Conservation (phyloP, 176 grass and related monocot genomes). For the Eragrostis nindensis region DNA sequence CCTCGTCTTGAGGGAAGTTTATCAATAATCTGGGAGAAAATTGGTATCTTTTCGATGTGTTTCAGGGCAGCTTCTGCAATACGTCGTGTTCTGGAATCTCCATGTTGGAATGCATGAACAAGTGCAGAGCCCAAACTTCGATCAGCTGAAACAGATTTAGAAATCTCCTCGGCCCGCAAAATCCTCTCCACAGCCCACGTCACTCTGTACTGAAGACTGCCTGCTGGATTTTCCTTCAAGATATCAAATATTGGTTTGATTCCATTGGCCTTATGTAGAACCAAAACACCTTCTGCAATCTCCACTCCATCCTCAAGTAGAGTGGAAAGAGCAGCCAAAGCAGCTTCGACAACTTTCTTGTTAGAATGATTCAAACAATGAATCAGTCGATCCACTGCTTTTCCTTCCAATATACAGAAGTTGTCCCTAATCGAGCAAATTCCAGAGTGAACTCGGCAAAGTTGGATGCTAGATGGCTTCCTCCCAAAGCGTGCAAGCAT, state of each 20-base stretch:
- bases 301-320: slow-evolving; percentile 70
- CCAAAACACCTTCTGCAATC: slow-evolving; percentile 49
- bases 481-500: slow-evolving; percentile 30
- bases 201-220: slow-evolving; percentile 60
- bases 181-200: slow-evolving; percentile 88
- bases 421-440: slow-evolving; percentile 62
- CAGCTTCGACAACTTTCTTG: slow-evolving; percentile 62
- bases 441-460: slow-evolving; percentile 68
- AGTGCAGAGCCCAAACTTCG: slow-evolving; percentile 62
- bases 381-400: slow-evolving; percentile 71
- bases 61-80: slow-evolving; percentile 74
- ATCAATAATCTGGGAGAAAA: slow-evolving; percentile 57
- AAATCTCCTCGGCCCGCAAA: slow-evolving; percentile 63
- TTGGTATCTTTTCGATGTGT: slow-evolving; percentile 65
- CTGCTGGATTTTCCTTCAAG: slow-evolving; percentile 58
- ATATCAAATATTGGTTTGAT: slow-evolving; percentile 63
- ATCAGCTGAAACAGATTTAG: slow-evolving; percentile 52
- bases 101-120: slow-evolving; percentile 69
- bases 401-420: slow-evolving; percentile 79
- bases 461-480: slow-evolving; percentile 31
- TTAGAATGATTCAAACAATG: slow-evolving; percentile 69
- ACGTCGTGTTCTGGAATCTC: slow-evolving; percentile 56
- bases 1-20: slow-evolving; percentile 33
- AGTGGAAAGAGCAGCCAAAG: slow-evolving; percentile 71
- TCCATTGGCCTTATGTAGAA: slow-evolving; percentile 47